Evolutionary conservation across 441 rosid species (phyloP).

Genomic region (Eutrema salsugineum): DNA sequence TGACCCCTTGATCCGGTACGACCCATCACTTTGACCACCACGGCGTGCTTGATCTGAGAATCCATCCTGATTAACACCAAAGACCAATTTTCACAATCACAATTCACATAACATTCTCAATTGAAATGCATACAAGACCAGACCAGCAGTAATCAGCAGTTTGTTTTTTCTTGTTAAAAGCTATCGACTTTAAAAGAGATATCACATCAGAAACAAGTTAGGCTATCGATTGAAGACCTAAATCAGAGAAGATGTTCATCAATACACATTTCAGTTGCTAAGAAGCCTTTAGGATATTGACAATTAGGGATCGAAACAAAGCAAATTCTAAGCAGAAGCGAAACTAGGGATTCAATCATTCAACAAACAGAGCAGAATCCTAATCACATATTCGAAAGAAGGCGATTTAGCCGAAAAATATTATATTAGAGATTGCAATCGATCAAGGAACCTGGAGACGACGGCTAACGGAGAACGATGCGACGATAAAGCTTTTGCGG

Average conservation of each 20-base stretch:
- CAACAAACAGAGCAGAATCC: not conserved
- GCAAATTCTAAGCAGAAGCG: not conserved
- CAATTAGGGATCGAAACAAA: not conserved
- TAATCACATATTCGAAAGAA: not conserved
- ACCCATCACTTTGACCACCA: constrained; percentile 76
- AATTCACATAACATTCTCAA: not conserved
- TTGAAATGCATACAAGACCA: too few relatives aligned
- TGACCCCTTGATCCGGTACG: constrained; percentile 76
- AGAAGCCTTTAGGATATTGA: not conserved
- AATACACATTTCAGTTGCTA: too few relatives aligned
- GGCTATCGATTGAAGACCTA: too few relatives aligned
- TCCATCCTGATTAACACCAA: constrained; percentile 42
- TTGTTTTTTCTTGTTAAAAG: too few relatives aligned
- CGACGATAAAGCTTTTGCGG: constrained; percentile 8
- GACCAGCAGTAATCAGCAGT: too few relatives aligned
- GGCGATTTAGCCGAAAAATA: not conserved
- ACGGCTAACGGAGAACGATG: not conserved
- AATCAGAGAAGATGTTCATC: too few relatives aligned
- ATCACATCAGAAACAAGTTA: too few relatives aligned
- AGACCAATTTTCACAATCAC: not conserved
- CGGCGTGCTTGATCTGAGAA: constrained; percentile 58
- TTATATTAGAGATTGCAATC: not conserved
- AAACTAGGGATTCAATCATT: not conserved
- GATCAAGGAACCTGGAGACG: constrained; percentile 15
- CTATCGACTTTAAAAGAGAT: too few relatives aligned